Evolutionary conservation across 345 rosid genomes (phyloP).

Genomic region (Eucalyptus microcorys): DNA sequence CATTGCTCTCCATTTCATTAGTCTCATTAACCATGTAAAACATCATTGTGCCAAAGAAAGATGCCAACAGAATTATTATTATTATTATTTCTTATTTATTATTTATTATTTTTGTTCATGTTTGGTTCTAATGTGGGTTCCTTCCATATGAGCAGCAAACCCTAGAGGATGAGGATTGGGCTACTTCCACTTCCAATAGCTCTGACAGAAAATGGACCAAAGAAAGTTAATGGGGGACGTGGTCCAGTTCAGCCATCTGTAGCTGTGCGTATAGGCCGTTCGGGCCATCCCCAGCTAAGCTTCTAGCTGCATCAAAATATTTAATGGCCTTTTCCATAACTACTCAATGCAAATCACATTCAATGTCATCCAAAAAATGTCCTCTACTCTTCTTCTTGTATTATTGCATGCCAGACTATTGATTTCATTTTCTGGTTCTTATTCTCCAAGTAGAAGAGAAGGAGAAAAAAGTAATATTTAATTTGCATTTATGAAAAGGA

Average conservation of each 20-base stretch:
- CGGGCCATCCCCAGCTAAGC: neutral
- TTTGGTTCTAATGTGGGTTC: neutral
- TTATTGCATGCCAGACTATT: neutral
- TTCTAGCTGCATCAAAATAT: neutral
- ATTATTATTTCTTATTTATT: too few species aligned
- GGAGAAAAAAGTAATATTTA: neutral
- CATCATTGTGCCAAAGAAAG: too few species aligned
- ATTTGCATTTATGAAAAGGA: neutral
- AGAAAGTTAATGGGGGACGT: neutral
- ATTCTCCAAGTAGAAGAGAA: neutral
- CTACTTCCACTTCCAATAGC: neutral
- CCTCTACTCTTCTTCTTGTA: neutral
- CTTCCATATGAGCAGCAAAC: neutral
- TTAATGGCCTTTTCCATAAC: neutral
- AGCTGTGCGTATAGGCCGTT: neutral
- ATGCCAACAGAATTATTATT: too few species aligned
- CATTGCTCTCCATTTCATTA: neutral
- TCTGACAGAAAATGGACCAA: neutral
- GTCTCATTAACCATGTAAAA: neutral
- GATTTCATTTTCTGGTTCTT: neutral
- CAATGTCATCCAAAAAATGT: neutral
- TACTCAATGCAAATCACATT: neutral
- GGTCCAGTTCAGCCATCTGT: neutral
- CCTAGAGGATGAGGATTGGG: neutral
- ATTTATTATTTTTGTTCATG: too few species aligned